A percentile compares a stretch with the other conserved stretches of the same genome.
phyloP scores from a whole-genome alignment of 768 basidiomycete genomes.

The Megacollybia marginata region DNA sequence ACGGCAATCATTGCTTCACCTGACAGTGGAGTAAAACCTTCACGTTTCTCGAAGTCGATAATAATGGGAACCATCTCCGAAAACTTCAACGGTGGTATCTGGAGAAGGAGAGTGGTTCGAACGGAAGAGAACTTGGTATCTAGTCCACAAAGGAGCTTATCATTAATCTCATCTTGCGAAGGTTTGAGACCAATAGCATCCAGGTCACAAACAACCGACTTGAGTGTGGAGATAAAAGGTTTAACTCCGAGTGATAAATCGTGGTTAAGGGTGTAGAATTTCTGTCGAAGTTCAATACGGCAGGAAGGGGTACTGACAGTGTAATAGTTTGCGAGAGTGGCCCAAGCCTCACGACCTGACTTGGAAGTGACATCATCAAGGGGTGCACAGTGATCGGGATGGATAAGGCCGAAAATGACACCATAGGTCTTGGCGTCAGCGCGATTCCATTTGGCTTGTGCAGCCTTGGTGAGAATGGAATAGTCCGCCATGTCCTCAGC shows the following conservation, averaged over 20 bases:
- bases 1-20: no score
- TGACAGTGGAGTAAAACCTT: not conserved
- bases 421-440: not conserved
- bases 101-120: not conserved
- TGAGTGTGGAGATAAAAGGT: not conserved
- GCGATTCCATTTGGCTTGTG: not conserved
- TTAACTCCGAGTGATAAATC: not conserved
- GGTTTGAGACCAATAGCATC: not conserved
- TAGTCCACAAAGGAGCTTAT: not conserved
- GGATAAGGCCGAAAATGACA: not conserved
- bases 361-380: not conserved
- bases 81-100: not conserved
- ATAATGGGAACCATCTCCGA: not conserved
- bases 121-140: not conserved
- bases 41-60: not conserved
- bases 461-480: not conserved
- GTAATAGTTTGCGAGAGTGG: not conserved
- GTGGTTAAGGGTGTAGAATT: not conserved
- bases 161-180: not conserved
- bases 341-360: not conserved
- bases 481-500: not conserved
- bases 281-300: not conserved
- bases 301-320: not conserved
- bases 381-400: not conserved
- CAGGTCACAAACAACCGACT: not conserved